Percentiles rank a stretch among this genome's conserved stretches.
Evolutionary conservation across 768 basidiomycete species (phyloP).

Genomic region (Rickenella mellea): DNA sequence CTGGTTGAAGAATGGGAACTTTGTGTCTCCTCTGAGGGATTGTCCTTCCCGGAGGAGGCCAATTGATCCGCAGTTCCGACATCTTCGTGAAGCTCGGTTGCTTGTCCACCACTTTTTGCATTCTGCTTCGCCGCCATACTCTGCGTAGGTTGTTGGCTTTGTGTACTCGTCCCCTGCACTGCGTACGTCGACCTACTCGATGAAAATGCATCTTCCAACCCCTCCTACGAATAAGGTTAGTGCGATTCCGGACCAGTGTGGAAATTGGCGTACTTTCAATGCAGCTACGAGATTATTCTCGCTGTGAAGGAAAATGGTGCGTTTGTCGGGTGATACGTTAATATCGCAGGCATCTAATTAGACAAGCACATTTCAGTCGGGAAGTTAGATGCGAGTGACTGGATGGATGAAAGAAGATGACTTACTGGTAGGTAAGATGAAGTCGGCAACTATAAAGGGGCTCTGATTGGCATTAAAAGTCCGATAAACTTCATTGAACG

Average conservation of each 20-base stretch:
- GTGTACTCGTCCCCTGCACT: constrained; percentile 18
- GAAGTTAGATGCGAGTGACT: not conserved
- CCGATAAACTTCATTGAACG: constrained; percentile 88
- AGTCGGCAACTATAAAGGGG: constrained; percentile 79
- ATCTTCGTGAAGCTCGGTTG: no score
- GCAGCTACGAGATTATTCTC: constrained; percentile 71
- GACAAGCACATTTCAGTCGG: not conserved
- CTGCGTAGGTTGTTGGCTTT: not conserved
- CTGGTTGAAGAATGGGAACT: no score
- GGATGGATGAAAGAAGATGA: not conserved
- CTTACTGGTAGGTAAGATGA: constrained; percentile 72
- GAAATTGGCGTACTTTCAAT: constrained; percentile 49
- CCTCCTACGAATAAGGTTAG: constrained; percentile 26
- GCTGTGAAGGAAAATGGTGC: constrained; percentile 87
- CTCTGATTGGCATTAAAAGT: constrained; percentile 67
- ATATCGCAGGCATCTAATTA: constrained; percentile 73
- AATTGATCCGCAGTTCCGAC: no score
- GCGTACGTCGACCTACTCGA: constrained; percentile 67
- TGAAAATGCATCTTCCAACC: constrained; percentile 60
- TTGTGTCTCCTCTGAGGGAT: no score
- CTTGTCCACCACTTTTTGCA: no score
- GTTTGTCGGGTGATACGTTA: constrained; percentile 94
- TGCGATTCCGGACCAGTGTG: not conserved
- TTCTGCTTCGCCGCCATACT: no score
- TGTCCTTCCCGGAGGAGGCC: no score